phyloP scores from a whole-genome alignment of 73 alveolate species.

The Stentor coeruleus region DNA sequence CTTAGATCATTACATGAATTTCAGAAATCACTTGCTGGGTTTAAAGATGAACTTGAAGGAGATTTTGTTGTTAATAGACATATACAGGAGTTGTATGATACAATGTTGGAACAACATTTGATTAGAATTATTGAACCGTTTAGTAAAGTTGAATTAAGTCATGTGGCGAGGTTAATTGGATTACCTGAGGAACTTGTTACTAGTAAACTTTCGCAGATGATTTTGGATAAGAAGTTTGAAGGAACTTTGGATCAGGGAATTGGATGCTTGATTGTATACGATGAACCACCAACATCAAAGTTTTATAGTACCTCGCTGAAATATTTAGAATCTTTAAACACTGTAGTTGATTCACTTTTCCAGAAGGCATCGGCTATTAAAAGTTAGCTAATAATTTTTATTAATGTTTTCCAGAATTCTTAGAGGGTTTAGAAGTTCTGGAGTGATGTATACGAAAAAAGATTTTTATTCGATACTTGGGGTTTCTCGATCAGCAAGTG shows the following conservation, averaged over 20 bases:
- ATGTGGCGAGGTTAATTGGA: constrained; percentile 68
- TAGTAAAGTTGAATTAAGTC: constrained; percentile 71
- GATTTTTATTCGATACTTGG: constrained; percentile 85
- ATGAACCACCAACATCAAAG: too few species aligned
- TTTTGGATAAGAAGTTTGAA: constrained; percentile 71
- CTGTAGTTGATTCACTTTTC: too few species aligned
- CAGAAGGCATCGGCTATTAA: too few species aligned
- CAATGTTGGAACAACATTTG: constrained; percentile 69
- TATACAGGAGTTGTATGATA: constrained; percentile 55
- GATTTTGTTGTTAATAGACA: constrained; percentile 58
- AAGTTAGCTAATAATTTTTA: too few species aligned
- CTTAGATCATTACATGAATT: constrained; percentile 51
- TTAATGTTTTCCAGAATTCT: neutral
- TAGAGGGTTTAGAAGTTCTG: constrained; percentile 16
- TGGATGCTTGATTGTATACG: constrained; percentile 74
- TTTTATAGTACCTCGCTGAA: too few species aligned
- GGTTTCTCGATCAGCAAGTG: constrained; percentile 76
- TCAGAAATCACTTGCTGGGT: constrained; percentile 63
- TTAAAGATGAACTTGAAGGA: constrained; percentile 50
- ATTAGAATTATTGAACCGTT: constrained; percentile 76
- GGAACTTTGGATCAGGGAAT: constrained; percentile 86
- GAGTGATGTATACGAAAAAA: constrained; percentile 35
- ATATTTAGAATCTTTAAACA: too few species aligned
- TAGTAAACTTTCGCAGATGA: constrained; percentile 81
- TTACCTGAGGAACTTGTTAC: constrained; percentile 54